Conservation (phyloP, 495 filamentous ascomycete genomes). For the Penicillium atrosanguineum region DNA sequence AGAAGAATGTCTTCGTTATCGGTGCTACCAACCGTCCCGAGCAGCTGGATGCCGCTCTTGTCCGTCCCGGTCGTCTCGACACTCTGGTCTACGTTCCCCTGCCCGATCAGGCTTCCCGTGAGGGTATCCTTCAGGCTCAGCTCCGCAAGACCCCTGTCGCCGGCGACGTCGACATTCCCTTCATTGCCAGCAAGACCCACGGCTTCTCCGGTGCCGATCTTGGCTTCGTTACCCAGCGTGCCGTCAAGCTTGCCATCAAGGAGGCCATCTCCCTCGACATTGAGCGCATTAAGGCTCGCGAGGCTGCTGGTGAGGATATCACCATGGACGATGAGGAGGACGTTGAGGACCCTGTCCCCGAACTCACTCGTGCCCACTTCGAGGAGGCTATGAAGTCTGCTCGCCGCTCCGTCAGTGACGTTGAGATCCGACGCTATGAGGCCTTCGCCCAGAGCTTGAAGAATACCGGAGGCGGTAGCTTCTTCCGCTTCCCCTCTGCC, state of each 20-base stretch:
- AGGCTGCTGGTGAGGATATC: constrained; percentile 76
- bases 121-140: constrained; percentile 88
- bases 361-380: constrained; percentile 94
- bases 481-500: constrained; percentile 91
- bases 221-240: constrained; percentile 97
- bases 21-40: constrained; percentile 98
- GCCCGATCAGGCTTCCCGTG: constrained; percentile 84
- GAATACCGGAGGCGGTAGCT: constrained; percentile 88
- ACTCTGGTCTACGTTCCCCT: constrained; percentile 97
- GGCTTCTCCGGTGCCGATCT: constrained; percentile 99
- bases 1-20: constrained; percentile 99
- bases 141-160: constrained; percentile 97
- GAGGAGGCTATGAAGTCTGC: constrained; percentile 97
- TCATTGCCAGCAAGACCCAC: constrained; percentile 95
- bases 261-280: constrained; percentile 89
- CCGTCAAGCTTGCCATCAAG: constrained; percentile 99
- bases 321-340: constrained; percentile 76
- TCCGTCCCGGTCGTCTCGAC: constrained; percentile 97
- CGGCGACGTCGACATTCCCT: constrained; percentile 78
- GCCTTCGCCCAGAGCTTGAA: constrained; percentile 99
- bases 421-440: constrained; percentile 96
- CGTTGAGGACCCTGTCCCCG: constrained; percentile 90
- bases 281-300: constrained; percentile 80
- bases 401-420: constrained; percentile 88
- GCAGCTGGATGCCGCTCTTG: constrained; percentile 95